Evolutionary conservation across 345 rosid genomes (phyloP), one percentile per base, ranked within the genome.

Genomic region (Euphorbia lathyris): DNA sequence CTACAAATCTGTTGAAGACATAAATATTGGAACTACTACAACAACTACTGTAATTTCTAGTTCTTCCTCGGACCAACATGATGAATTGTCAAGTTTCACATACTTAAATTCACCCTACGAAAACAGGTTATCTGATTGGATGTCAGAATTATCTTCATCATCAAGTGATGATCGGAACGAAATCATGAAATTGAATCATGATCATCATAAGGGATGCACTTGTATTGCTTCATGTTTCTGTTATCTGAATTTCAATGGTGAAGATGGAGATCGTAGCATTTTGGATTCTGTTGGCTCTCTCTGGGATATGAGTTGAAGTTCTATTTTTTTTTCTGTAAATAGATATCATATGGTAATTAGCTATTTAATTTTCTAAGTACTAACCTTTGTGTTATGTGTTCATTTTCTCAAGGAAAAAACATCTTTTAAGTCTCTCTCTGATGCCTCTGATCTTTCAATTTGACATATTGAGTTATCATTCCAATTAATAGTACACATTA

Each of bases 71-170:
- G 76, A 72, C 7, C 66, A 32, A 13, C 45, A 45, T 12, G 68
- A 65, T 4, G 0, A 22, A 1, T 11, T 36, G 51, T 58, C 71
- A 30, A 52, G 52, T 50, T 50, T 53, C 23, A 65, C 32, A 25
- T 38, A 10, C 63, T 38, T 40, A 38, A 76, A 74, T 69, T 86
- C 96, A 60, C 88, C 93, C 4, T 86, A 81, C 4, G 87, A 88
- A 74, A 67, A 65, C 59, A 76, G 82, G 65, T 51, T 85, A 34
- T 70, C 73, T 29, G 86, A 86, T 72, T 88, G 91, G 96, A 76
- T 85, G 57, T 59, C 80, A 40, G 82, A 81, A 63, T 74, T 81
- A 7, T 82, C 81, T 2, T 40, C 43, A 40, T 40, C 43, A 40
- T 40, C 43, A 40, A 1, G 7, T 3, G 43, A 40, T 9, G 43